Evolutionary conservation across 2,329 filamentous ascomycete genomes (phyloP), one percentile per base, ranked within the genome.

Genomic region (Aspergillus sp.): DNA sequence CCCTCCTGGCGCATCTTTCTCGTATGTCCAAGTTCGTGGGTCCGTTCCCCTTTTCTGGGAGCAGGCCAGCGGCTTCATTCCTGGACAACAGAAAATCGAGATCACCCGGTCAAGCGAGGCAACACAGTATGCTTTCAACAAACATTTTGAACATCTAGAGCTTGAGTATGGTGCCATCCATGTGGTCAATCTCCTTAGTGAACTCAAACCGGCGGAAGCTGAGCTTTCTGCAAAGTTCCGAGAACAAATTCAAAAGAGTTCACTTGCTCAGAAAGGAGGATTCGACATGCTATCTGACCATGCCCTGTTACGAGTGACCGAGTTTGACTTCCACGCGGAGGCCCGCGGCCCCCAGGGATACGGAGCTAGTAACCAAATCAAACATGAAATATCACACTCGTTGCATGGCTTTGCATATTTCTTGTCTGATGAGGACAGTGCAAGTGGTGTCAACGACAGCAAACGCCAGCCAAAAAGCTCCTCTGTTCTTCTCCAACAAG

Each of bases 41-140:
- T 96, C 92, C 6, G 90, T 99, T 7, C 94, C 94, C 1, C 81
- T 97, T 2, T 99, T 99, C 70, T 99, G 94, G 94, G 94, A 99
- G 70, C 94, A 97, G 70, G 83, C 87, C 24, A 85, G 91, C 10
- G 92, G 92, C 17, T 80, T 97, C 30, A 80, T 96, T 33, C 93
- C 94, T 0, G 90, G 89, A 2, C 90, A 96, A 63, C 94, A 97
- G 68, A 97, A 97, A 68, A 96, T 99, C 42, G 86, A 87, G 36
- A 82, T 97, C 42, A 96, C 92, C 6, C 82, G 94, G 53, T 96
- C 92, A 11, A 81, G 84, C 0, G 92, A 96, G 65, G 94, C 94
- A 9, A 92, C 92, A 0, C 91, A 96, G 64, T 93, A 91, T 32
- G 90, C 94, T 1, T 97, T 99, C 66, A 87, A 97, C 72, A 95